Conservation (phyloP, 345 rosid genomes). For the Lepidium sativum region DNA sequence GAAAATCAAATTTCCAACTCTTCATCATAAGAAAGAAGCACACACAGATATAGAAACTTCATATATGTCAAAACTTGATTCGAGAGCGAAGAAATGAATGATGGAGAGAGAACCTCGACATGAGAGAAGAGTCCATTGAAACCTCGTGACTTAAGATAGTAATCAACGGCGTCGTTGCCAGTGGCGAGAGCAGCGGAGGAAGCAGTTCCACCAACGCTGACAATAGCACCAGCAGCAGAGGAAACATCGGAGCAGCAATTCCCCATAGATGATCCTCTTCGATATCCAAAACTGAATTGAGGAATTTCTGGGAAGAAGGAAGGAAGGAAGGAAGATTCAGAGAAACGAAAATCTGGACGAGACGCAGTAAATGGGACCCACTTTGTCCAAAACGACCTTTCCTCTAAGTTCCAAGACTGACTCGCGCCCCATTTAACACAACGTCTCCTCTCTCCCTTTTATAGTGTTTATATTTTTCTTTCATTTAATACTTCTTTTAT, state of each 20-base stretch:
- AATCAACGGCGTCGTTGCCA: slow-evolving; percentile 51
- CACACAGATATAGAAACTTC: no score
- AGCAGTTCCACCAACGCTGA: slow-evolving; percentile 37
- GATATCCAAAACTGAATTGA: background rate
- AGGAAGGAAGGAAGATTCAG: background rate
- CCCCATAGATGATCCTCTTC: slow-evolving; percentile 39
- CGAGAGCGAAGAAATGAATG: no score
- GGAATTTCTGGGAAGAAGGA: background rate
- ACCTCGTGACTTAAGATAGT: slow-evolving; percentile 50
- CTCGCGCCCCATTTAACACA: background rate
- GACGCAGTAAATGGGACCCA: no score
- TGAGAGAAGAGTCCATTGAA: slow-evolving; percentile 44
- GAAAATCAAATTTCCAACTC: background rate
- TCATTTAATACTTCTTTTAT: background rate
- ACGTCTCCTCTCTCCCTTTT: background rate
- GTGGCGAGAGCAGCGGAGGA: slow-evolving; percentile 3
- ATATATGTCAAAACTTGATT: no score
- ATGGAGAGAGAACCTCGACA: slow-evolving; percentile 48
- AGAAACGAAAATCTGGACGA: no score
- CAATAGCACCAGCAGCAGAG: slow-evolving; percentile 49
- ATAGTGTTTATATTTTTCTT: background rate
- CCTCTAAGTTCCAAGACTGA: background rate
- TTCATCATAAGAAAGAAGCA: background rate
- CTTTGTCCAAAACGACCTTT: background rate
- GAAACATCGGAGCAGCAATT: slow-evolving; percentile 47